phyloP scores from a whole-genome alignment of 805 yeast genomes.

The Spathaspora sp. region DNA sequence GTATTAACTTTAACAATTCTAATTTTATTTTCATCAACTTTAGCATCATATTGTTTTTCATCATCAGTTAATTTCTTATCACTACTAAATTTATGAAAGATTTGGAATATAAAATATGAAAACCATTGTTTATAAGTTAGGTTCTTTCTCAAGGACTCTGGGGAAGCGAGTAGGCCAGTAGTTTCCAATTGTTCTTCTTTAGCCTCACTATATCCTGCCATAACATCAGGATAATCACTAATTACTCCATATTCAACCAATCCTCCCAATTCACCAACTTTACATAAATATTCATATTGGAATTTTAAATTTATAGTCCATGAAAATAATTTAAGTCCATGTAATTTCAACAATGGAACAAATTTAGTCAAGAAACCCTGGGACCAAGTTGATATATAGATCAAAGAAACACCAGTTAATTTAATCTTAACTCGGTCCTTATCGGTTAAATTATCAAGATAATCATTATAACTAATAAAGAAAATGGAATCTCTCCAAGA shows the following conservation, averaged over 20 bases:
- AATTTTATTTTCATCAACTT: constrained; percentile 18
- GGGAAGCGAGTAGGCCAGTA: background rate
- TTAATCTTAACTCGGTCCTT: constrained; percentile 23
- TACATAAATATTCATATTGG: constrained; percentile 32
- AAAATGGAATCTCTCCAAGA: constrained; percentile 30
- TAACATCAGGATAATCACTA: constrained; percentile 32
- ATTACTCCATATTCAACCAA: constrained; percentile 34
- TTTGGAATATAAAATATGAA: constrained; percentile 9
- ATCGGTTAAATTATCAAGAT: constrained; percentile 14
- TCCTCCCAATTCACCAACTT: constrained; percentile 19
- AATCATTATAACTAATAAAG: constrained; percentile 33
- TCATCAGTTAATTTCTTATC: constrained; percentile 12
- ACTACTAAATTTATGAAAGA: constrained; percentile 9
- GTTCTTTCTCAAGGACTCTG: constrained; percentile 2
- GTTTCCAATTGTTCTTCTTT: constrained; percentile 5
- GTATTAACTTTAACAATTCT: constrained; percentile 9
- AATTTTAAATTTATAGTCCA: constrained; percentile 38
- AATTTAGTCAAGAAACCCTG: constrained; percentile 29
- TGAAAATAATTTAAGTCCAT: constrained; percentile 29
- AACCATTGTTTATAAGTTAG: constrained; percentile 14
- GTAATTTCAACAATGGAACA: constrained; percentile 30
- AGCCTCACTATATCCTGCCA: constrained; percentile 15
- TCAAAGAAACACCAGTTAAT: constrained; percentile 33
- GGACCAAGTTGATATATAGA: constrained; percentile 38
- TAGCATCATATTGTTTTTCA: constrained; percentile 14